Evolutionary conservation across 257 asterid species (phyloP).

Genomic region (Primulina tabacum): DNA sequence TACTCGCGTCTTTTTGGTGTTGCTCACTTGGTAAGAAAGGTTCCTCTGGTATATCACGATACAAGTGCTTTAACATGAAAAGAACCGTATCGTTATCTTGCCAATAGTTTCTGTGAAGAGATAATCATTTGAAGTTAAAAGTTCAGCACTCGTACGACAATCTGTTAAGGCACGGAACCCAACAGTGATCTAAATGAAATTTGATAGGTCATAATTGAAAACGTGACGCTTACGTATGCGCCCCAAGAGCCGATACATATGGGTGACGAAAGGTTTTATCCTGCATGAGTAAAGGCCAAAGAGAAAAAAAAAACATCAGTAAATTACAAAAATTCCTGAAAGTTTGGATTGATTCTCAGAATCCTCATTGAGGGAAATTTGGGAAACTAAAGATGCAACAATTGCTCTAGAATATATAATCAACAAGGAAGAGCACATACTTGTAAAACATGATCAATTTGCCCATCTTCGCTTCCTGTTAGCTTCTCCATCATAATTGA

Average conservation of each 20-base stretch:
- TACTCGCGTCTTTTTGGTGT: neutral
- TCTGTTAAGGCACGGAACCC: neutral
- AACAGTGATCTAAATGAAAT: neutral
- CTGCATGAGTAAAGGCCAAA: conserved; percentile 38
- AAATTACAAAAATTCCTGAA: neutral
- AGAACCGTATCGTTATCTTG: conserved; percentile 90
- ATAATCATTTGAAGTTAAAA: conserved; percentile 1
- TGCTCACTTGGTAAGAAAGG: conserved; percentile 21
- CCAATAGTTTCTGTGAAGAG: conserved; percentile 79
- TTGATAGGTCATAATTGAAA: neutral
- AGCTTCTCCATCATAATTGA: conserved; percentile 79
- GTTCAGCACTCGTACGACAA: neutral
- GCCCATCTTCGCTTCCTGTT: conserved; percentile 70
- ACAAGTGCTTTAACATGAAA: conserved; percentile 85
- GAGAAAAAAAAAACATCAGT: conserved; percentile 1
- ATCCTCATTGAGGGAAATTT: no score
- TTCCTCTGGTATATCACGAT: conserved; percentile 67
- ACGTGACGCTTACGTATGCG: conserved; percentile 78
- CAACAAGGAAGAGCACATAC: conserved; percentile 39
- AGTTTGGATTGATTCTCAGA: neutral
- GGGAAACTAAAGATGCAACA: conserved; percentile 1
- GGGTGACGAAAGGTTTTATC: conserved; percentile 97
- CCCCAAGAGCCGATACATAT: conserved; percentile 76
- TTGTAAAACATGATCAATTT: conserved; percentile 87
- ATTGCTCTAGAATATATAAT: neutral